Evolutionary conservation across 2,329 filamentous ascomycete genomes (phyloP).

Genomic region (Aspergillus ruber): DNA sequence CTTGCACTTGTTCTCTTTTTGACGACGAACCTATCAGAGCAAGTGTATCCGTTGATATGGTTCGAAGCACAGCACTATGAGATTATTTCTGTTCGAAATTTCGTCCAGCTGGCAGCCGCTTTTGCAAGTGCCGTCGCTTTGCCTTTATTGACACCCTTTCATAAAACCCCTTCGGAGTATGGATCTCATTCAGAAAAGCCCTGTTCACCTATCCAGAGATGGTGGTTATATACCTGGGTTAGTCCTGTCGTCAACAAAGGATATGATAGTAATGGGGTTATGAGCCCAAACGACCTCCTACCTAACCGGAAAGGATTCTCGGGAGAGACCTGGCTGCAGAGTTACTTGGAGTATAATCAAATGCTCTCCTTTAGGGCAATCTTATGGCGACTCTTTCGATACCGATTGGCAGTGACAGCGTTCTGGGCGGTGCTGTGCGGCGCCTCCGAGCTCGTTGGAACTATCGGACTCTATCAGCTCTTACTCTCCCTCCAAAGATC

Average conservation of each 20-base stretch:
- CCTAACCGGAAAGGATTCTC: not conserved
- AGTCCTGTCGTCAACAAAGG: conserved; percentile 4
- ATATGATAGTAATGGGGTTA: conserved; percentile 1
- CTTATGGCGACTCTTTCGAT: conserved; percentile 6
- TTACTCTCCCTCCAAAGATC: conserved; percentile 6
- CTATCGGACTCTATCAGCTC: conserved; percentile 6
- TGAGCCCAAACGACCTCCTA: conserved; percentile 1
- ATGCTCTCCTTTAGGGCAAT: not conserved
- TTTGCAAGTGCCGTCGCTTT: conserved; percentile 2
- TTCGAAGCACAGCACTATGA: not conserved
- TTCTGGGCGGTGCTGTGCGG: conserved; percentile 5
- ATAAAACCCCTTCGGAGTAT: not conserved
- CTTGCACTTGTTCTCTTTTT: conserved; percentile 4
- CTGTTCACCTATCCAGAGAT: conserved; percentile 6
- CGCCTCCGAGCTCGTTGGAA: conserved; percentile 6
- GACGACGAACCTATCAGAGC: conserved; percentile 1
- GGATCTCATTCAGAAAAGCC: conserved; percentile 1
- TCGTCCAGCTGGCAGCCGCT: conserved; percentile 1
- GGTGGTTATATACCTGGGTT: conserved; percentile 9
- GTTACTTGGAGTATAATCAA: not conserved
- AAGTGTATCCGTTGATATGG: conserved; percentile 7
- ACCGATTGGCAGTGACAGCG: conserved; percentile 2
- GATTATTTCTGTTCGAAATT: not conserved
- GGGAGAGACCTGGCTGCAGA: conserved; percentile 1
- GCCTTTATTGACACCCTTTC: conserved; percentile 2